Base-by-base conservation (phyloP, 2,329 filamentous ascomycete species). In the Paracoccidioides lutzii region DNA sequence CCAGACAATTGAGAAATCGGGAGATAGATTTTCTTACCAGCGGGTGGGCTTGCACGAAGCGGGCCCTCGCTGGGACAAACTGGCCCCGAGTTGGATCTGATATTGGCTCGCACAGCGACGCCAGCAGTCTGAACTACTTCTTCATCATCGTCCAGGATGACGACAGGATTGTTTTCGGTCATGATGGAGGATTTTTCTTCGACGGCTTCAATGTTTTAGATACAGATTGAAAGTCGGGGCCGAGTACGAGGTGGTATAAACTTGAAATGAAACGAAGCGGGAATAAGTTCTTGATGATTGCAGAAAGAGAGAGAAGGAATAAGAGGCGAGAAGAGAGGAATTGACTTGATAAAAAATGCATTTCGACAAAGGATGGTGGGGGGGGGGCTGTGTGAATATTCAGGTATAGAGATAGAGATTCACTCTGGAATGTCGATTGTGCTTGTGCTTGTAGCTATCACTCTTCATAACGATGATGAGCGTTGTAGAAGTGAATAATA, bases 91-190 rank as follows among this genome's bases (percentile, higher is more conserved):
- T 32, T 32, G 38, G 30, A 22, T 30, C 37, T 40, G 49, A 41
- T 28, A 6, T 52, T 32, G 12, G 49, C 28, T 14, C 35, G 41
- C 9, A 41, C 22, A 41, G 38, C 30, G 33, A 55, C 35, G 7
- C 45, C 46, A 12, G 53, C 45, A 28, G 55, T 55, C 41, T 57
- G 52, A 38, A 57, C 8, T 3, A 54, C 55, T 10, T 57, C 55
- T 28, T 54, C 55, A 45, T 54, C 55, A 43, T 57, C 55, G 38
- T 57, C 55, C 28, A 57, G 52, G 15, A 57, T 50, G 22, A 57
- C 22, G 44, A 49, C 4, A 8, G 55, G 55, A 12, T 37, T 40
- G 14, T 5, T 4, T 35, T 41, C 15, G 32, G 22, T 32, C 48
- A 56, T 56, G 15, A 30, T 33, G 22, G 30, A 28, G 3, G 22